Base-by-base conservation (phyloP, 805 yeast genomes). In the Zygoascus biomembranicola region DNA sequence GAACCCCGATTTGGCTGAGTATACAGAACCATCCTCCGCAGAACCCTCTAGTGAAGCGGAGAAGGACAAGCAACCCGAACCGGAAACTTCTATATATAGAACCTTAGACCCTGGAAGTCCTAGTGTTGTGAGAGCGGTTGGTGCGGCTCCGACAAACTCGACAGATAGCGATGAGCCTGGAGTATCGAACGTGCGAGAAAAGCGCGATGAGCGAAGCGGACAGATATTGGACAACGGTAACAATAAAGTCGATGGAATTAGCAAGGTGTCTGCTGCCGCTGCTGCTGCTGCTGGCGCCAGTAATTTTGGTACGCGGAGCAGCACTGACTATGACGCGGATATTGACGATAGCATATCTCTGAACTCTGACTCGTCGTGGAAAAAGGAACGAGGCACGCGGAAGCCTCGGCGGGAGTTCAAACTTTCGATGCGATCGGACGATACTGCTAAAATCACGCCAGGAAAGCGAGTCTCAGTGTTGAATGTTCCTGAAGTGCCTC, bases 311-410 rank as follows among this genome's bases (percentile, higher is more conserved):
- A n/a, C 16, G 5, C 16, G 16, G 8, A 13, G 16, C 10, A 35
- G 39, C 16, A n/a, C 39, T 5, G 39, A 35, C 39, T 42, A 42
- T 42, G 51, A 42, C 14, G 59, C 51, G 14, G 57, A 57, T 16
- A 52, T 49, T 41, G 50, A 58, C 23, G 63, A 60, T 39, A 49
- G 42, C 13, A 56, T 59, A 4, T 60, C 62, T 8, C 43, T 59
- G 31, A 57, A 56, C 39, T 58, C 62, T 10, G 63, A 60, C 20
- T 60, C 63, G 31, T 60, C 63, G 32, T 60, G 59, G 59, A 52
- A 56, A 28, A 44, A 55, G 16, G 62, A 59, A 16, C 61, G 62
- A 26, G 46, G 52, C 8, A 28, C 43, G 6, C 31, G 42, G 2
- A 31, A 41, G 18, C 51, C 46, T 14, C 39, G 32, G 8, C 42